Evolutionary conservation across 2,329 filamentous ascomycete species (phyloP).

Genomic region (Penicillium sp.): DNA sequence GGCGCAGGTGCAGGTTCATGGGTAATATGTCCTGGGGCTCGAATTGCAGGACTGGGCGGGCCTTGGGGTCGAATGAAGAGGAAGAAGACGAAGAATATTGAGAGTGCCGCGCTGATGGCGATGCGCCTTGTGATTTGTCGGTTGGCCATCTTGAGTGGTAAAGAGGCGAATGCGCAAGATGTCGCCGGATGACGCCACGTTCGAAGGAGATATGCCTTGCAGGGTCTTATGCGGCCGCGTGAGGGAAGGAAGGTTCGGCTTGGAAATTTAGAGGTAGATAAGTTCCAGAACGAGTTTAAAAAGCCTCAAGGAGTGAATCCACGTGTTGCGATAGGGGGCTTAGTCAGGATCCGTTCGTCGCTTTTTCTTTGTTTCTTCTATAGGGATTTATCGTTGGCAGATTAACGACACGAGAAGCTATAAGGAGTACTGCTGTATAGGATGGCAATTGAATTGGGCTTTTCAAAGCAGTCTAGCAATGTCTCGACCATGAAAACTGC

Average conservation of each 20-base stretch:
- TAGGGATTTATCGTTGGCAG: too few relatives aligned
- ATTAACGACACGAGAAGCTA: too few relatives aligned
- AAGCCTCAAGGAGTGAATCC: background rate
- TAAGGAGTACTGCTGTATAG: too few relatives aligned
- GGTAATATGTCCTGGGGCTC: constrained; percentile 42
- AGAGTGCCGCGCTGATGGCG: constrained; percentile 30
- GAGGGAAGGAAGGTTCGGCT: background rate
- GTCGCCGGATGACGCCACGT: constrained; percentile 3
- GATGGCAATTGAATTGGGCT: background rate
- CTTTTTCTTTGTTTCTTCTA: background rate
- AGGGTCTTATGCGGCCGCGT: background rate
- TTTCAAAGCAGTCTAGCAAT: background rate
- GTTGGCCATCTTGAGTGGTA: constrained; percentile 30
- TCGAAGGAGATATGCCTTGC: background rate
- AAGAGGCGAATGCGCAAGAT: background rate
- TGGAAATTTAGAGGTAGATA: background rate
- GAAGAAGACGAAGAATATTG: constrained; percentile 39
- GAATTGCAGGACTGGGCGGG: constrained; percentile 34
- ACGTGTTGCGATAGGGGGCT: background rate
- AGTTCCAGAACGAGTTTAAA: background rate
- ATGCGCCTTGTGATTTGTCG: constrained; percentile 39
- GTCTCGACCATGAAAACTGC: background rate
- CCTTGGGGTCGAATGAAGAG: constrained; percentile 40
- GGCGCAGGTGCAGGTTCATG: constrained; percentile 25
- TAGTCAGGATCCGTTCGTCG: background rate